Evolutionary conservation across 169 alveolate species (phyloP), one percentile per base, ranked within the genome.

Genomic region (Perkinsus marinus): DNA sequence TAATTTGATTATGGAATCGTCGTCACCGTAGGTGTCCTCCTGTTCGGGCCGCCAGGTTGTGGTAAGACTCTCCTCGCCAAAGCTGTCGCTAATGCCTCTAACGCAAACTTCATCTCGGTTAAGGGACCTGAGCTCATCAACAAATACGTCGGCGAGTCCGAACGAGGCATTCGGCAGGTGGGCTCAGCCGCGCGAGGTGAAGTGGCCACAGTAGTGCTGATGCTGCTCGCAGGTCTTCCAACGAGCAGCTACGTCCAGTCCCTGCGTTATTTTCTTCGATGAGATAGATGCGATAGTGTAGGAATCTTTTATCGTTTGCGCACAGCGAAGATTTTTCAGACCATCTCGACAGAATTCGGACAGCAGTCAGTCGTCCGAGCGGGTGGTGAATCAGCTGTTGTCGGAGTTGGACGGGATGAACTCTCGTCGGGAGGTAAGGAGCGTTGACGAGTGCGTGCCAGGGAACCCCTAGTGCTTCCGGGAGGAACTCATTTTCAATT

Each of bases 41-140:
- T 98, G 69, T 98, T 97, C 95, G 99, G 99, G 0, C 99, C 99
- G 6, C 99, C 99, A 0, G 99, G 99, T 5, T 98, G 99, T 95
- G 99, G 99, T 26, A 98, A 98, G 94, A 98, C 99, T 6, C 96
- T 98, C 91, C 97, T 98, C 90, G 99, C 99, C 0, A 98, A 98
- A 93, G 99, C 99, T 3, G 98, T 98, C 16, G 98, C 99, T 46
- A 98, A 97, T 92, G 99, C 98, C 92, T 96, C 98, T 93, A 97
- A 97, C 92, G 99, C 99, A 10, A 98, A 98, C 93, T 98, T 98
- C 93, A 98, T 98, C 39, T 97, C 99, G 43, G 97, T 98, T 39
- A 98, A 98, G 94, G 99, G 98, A 39, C 97, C 98, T 39, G 98
- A 97, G 90, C 94, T 97, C 39, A 94, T 97, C 91, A 98, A 98